Base-by-base conservation (phyloP, 495 filamentous ascomycete species). In the Penicillium psychrofluorescens region DNA sequence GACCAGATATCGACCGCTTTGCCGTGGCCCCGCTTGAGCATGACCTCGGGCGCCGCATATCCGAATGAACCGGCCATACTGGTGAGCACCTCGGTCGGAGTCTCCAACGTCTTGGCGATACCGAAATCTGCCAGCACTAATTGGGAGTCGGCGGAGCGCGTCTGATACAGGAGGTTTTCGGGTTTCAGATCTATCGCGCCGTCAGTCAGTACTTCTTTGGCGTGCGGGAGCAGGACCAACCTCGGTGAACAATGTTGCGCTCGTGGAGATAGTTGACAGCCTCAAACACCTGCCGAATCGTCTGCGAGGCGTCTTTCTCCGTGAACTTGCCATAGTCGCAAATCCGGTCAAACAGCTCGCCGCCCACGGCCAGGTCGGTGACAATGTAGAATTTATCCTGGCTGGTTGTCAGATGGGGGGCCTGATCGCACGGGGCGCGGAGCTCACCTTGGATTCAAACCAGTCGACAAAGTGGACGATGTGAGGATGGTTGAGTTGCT, bases 1-100 rank as follows among this genome's bases (percentile, higher is more conserved):
- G 91, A 96, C 92, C 92, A 99, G 87, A 99, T 94, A 59, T 99
- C 92, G 28, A 97, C 92, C n/a, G 92, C 86, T 63, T 97, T 97
- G 56, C 94, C 92, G 60, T 99, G 92, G 32, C 94, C 92, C 52
- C 87, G 79, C 72, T 95, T 96, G 38, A 95, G 74, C 92, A 99
- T 99, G 36, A 99, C 90, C 61, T 99, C 92, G 7, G 92, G 92
- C 1, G 92, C 92, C 13, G 92, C 92, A 56, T 99, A 99, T 34
- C 92, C 92, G 62, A 99, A 97, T 3, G 94, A 97, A 30, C 92
- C 92, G 13, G 92, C 92, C 92, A 99, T 99, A 46, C 92, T 97
- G 22, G 87, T 96, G 35, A 99, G 80, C 29, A 95, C 86, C 54
- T 92, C 88, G 43, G 89, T 80, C 51, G 90, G 83, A 45, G 72